These are phyloP conservation scores for Aspergillus coremiiformis DNA, from an alignment of 495 filamentous ascomycete genomes.

Conservation along the genomic window DNA sequence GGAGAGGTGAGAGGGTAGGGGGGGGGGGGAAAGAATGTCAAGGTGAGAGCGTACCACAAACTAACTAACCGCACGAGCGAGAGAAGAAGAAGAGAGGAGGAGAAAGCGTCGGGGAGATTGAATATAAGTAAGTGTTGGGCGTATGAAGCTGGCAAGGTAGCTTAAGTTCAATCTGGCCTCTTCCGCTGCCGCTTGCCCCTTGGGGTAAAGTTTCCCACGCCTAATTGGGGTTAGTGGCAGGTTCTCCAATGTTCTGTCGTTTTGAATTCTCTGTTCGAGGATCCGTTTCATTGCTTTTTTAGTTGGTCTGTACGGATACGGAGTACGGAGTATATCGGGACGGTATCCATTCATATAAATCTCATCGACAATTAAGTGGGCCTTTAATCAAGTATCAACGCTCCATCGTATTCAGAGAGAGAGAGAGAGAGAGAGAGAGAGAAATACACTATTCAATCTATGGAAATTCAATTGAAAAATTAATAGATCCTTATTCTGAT, in stretches of 20 bases:
- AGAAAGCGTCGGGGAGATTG: constrained; percentile 7
- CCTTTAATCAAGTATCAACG: too few species aligned
- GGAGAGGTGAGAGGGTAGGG: constrained; percentile 24
- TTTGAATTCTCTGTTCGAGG: background rate
- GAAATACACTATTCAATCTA: too few species aligned
- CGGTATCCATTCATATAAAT: too few species aligned
- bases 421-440: too few species aligned
- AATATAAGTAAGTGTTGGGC: constrained; percentile 29
- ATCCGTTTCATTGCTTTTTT: constrained; percentile 1
- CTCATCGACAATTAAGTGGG: too few species aligned
- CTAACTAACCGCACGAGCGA: constrained; percentile 4
- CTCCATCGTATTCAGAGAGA: too few species aligned
- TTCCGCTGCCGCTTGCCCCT: constrained; percentile 23
- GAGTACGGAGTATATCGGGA: too few species aligned
- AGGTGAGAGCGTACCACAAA: constrained; percentile 16
- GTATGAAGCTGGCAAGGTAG: constrained; percentile 22
- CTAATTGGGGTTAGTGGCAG: constrained; percentile 29
- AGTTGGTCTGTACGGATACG: background rate
- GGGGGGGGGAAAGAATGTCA: constrained; percentile 26
- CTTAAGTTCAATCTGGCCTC: constrained; percentile 41
- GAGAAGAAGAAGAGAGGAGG: constrained; percentile 5
- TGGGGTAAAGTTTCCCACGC: constrained; percentile 17
- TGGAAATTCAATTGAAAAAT: too few species aligned
- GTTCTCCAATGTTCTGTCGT: constrained; percentile 19
- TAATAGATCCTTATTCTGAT: too few species aligned